Evolutionary conservation across 1,284 basidiomycete species (phyloP), one percentile per base, ranked within the genome.

Genomic region (Malassezia arunalokei): DNA sequence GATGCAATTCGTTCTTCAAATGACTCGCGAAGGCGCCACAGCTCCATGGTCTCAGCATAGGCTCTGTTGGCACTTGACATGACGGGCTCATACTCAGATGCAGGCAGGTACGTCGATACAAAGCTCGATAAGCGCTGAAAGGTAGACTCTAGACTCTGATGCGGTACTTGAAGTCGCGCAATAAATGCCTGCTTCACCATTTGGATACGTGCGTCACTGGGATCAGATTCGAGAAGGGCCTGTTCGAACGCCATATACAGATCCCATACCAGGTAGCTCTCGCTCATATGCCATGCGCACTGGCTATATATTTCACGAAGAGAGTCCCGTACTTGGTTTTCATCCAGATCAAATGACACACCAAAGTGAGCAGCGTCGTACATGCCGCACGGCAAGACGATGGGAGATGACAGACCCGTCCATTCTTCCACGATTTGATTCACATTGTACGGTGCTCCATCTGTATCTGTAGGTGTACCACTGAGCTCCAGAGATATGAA

Each of bases 111-210:
- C 4, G 52, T 37, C 0, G 61, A 62, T 32, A 71, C 62, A 43
- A 68, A 71, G 31, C 44, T 49, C 8, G 67, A 65, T 40, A 62
- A 66, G 7, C 41, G 45, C 39, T 67, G 62, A 37, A 66, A 68
- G 0, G 64, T 68, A 8, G 49, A 44, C 15, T 63, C 59, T 41
- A 67, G 37, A 49, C 51, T 9, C 11, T 28, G 43, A 33, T 68
- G 64, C 0, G 66, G 64, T 1, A 65, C 58, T n/a, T 50, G 53
- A 0, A 70, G 50, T 3, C 64, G 40, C 0, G 66, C 64, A 9
- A 66, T 42, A 32, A 58, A 70, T 11, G 62, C 51, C 4, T 67
- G 62, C 11, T 59, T 51, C 3, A 65, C 42, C 6, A 52, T 43
- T 33, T 68, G 62, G 3, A 59, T 33, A 14, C 60, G 55, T 30